Evolutionary conservation across 2,329 filamentous ascomycete genomes (phyloP).

Genomic region (Xylaria sp.): DNA sequence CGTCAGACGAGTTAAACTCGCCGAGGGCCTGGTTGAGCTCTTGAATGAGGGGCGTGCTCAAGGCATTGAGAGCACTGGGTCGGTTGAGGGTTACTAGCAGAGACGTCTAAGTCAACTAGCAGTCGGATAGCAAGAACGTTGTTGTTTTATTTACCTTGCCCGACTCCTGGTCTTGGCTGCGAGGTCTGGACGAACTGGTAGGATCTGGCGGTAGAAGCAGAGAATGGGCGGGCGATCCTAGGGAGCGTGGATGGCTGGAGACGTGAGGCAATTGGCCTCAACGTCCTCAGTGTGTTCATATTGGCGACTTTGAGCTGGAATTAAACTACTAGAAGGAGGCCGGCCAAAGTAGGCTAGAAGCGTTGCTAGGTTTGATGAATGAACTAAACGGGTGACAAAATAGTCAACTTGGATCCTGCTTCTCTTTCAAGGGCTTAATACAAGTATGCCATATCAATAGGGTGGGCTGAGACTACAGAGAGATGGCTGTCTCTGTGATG

Average conservation of each 20-base stretch:
- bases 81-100: conserved; percentile 83
- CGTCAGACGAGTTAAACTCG: conserved; percentile 69
- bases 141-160: conserved; percentile 66
- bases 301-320: conserved; percentile 17
- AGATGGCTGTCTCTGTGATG: neutral
- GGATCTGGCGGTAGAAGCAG: conserved; percentile 45
- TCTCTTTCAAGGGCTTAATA: neutral
- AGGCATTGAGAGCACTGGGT: conserved; percentile 92
- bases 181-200: conserved; percentile 87
- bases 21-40: conserved; percentile 83
- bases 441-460: neutral
- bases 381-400: neutral
- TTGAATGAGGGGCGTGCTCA: conserved; percentile 85
- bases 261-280: conserved; percentile 63
- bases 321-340: conserved; percentile 5
- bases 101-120: conserved; percentile 11
- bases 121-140: neutral
- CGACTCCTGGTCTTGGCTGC: conserved; percentile 84
- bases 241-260: conserved; percentile 62
- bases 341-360: conserved; percentile 1
- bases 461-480: neutral
- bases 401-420: neutral
- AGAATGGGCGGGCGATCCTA: conserved; percentile 55
- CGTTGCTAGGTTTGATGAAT: neutral
- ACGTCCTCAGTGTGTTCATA: conserved; percentile 59